Evolutionary conservation across 2,329 filamentous ascomycete genomes (phyloP).

Genomic region (Fusarium sp.): DNA sequence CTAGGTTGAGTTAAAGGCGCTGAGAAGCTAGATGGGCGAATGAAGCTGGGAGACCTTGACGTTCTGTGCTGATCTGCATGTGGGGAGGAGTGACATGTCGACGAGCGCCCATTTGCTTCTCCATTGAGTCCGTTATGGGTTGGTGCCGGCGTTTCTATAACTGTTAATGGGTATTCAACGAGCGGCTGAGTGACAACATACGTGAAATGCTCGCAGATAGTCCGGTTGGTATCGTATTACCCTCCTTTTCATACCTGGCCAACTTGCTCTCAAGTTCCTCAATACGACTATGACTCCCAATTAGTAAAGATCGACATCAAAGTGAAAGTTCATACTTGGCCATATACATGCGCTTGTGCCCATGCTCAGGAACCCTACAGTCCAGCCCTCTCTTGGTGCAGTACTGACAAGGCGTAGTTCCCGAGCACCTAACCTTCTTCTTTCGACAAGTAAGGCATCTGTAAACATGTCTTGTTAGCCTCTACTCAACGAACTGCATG

Average conservation of each 20-base stretch:
- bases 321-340: conserved; percentile 32
- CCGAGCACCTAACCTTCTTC: conserved; percentile 44
- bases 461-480: not conserved
- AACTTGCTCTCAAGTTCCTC: conserved; percentile 44
- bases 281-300: conserved; percentile 27
- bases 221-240: conserved; percentile 21
- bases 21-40: conserved; percentile 41
- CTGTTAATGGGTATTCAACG: not conserved
- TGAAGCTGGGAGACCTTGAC: conserved; percentile 40
- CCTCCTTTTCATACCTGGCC: conserved; percentile 41
- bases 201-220: conserved; percentile 24
- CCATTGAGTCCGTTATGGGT: conserved; percentile 9
- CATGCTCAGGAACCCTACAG: conserved; percentile 44
- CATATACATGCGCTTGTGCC: conserved; percentile 44
- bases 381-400: conserved; percentile 43
- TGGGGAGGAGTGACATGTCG: conserved; percentile 35
- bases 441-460: conserved; percentile 45
- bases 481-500: not conserved
- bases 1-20: conserved; percentile 28
- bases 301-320: not conserved
- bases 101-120: conserved; percentile 19
- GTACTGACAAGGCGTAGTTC: conserved; percentile 43
- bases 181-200: not conserved
- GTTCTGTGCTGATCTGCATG: conserved; percentile 28
- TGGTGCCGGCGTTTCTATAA: conserved; percentile 8